These are phyloP conservation scores for Botryosphaeria agaves DNA, from an alignment of 2,329 filamentous ascomycete genomes.

Conservation along the genomic window DNA sequence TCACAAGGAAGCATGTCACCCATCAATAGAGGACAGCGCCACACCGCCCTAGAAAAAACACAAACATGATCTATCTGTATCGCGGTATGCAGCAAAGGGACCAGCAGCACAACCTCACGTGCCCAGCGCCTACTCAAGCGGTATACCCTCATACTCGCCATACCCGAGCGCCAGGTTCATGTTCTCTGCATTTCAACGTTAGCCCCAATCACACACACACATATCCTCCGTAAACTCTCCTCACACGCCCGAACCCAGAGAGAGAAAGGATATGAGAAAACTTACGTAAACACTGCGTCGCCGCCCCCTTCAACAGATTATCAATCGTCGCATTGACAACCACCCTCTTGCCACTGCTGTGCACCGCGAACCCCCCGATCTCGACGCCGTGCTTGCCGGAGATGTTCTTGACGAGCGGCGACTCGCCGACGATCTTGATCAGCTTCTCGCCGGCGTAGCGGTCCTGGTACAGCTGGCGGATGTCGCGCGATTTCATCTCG, in stretches of 20 bases:
- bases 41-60: no score
- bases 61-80: no score
- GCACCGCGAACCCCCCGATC: constrained; percentile 89
- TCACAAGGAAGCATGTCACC: no score
- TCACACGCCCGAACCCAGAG: constrained; percentile 2
- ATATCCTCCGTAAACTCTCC: background rate
- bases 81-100: no score
- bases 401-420: constrained; percentile 73
- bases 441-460: constrained; percentile 91
- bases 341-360: constrained; percentile 74
- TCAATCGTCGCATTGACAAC: constrained; percentile 93
- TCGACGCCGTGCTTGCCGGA: constrained; percentile 75
- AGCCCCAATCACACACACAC: background rate
- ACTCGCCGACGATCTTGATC: constrained; percentile 79
- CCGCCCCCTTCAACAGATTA: constrained; percentile 83
- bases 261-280: constrained; percentile 11
- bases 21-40: no score
- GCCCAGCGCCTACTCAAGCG: constrained; percentile 36
- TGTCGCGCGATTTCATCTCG: constrained; percentile 77
- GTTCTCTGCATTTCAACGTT: constrained; percentile 43
- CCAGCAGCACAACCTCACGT: no score
- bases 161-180: constrained; percentile 89
- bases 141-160: constrained; percentile 77
- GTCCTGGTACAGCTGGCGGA: constrained; percentile 89
- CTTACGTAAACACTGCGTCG: constrained; percentile 81